These are phyloP conservation scores for Nicotiana knightiana DNA, from an alignment of 257 asterid species.

Conservation along the genomic window DNA sequence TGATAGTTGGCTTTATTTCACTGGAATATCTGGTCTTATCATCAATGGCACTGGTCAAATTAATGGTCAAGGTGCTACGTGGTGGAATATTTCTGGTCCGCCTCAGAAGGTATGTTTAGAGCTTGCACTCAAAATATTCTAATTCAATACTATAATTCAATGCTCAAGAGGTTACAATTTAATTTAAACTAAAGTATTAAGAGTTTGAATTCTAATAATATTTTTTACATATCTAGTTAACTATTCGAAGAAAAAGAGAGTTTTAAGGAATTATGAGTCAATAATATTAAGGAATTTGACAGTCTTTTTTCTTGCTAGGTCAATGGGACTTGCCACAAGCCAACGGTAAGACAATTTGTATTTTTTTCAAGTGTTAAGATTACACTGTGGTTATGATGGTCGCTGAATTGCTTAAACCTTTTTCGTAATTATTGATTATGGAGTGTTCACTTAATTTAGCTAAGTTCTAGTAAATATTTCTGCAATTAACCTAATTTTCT, in stretches of 20 bases:
- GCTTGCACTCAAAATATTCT: no score
- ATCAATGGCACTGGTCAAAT: slow-evolving; percentile 32
- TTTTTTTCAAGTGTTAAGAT: background rate
- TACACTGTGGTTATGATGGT: background rate
- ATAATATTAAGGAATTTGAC: background rate
- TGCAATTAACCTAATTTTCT: background rate
- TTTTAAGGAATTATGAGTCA: background rate
- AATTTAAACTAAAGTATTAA: background rate
- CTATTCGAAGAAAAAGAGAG: background rate
- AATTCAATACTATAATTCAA: no score
- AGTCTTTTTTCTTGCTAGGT: background rate
- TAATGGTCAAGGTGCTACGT: slow-evolving; percentile 39
- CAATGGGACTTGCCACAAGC: background rate
- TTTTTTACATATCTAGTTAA: no score
- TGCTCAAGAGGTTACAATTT: background rate
- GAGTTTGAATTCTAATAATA: slow-evolving; percentile 8
- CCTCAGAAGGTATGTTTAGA: background rate
- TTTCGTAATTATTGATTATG: background rate
- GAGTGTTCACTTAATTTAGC: background rate
- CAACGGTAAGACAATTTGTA: background rate
- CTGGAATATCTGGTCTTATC: slow-evolving; percentile 22
- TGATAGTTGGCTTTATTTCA: slow-evolving; percentile 36
- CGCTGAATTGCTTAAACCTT: no score
- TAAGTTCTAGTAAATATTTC: background rate
- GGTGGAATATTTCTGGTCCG: slow-evolving; percentile 22